These are phyloP conservation scores for Niebla homalea DNA, from an alignment of 495 filamentous ascomycete genomes.

Conservation along the genomic window DNA sequence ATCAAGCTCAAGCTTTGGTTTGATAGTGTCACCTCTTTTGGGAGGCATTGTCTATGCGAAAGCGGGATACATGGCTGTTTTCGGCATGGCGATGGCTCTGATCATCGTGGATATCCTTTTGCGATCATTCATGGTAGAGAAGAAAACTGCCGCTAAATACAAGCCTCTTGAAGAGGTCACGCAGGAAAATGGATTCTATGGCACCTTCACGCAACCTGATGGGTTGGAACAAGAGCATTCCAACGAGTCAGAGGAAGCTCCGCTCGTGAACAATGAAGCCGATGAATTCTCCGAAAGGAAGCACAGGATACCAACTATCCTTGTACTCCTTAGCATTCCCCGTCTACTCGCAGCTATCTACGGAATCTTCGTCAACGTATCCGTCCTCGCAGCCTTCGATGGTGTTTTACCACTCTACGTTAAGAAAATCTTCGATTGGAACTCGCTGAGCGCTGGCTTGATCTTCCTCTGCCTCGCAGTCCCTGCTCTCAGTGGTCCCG, in stretches of 20 bases:
- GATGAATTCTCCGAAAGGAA: conserved; percentile 2
- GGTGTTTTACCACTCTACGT: conserved; percentile 33
- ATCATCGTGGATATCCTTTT: conserved; percentile 44
- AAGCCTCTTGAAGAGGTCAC: neutral
- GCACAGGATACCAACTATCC: conserved; percentile 25
- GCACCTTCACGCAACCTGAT: conserved; percentile 7
- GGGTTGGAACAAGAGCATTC: conserved; percentile 1
- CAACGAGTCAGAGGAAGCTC: conserved; percentile 1
- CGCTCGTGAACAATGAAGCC: neutral
- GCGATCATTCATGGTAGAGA: conserved; percentile 47
- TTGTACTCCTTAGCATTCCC: conserved; percentile 28
- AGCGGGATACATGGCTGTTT: conserved; percentile 40
- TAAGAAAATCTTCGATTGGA: conserved; percentile 40
- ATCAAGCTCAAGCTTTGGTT: conserved; percentile 13
- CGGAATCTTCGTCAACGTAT: conserved; percentile 35
- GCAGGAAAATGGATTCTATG: conserved; percentile 10
- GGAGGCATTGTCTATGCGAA: conserved; percentile 60
- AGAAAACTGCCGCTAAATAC: conserved; percentile 43
- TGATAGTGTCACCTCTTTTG: conserved; percentile 39
- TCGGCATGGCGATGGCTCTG: conserved; percentile 38
- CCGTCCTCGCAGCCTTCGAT: conserved; percentile 36
- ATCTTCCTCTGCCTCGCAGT: conserved; percentile 44
- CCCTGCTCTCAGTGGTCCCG: conserved; percentile 23
- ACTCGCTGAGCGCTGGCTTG: conserved; percentile 42
- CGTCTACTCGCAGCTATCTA: conserved; percentile 30